These are phyloP conservation scores for Eragrostis nindensis DNA, from an alignment of 176 grass and related monocot genomes.

Conservation along the genomic window DNA sequence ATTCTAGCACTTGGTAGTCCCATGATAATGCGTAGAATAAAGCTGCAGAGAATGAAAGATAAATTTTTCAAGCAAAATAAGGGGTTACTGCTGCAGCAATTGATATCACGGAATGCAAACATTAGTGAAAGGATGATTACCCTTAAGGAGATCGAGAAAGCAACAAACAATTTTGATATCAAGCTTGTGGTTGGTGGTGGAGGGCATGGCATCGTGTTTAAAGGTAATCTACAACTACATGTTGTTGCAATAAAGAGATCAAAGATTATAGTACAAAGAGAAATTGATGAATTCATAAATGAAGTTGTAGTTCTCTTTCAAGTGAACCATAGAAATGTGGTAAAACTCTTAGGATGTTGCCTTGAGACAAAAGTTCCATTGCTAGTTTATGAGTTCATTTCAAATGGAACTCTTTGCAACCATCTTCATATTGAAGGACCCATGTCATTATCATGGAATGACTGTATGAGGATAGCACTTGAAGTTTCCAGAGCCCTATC, in stretches of 20 bases:
- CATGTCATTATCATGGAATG: constrained; percentile 41
- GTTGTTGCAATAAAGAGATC: constrained; percentile 71
- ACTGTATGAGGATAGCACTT: constrained; percentile 54
- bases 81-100: constrained; percentile 49
- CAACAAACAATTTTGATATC: constrained; percentile 49
- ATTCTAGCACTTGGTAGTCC: constrained; percentile 25
- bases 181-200: constrained; percentile 45
- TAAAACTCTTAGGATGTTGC: constrained; percentile 60
- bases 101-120: constrained; percentile 40
- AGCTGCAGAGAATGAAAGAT: neutral
- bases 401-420: constrained; percentile 55
- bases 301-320: constrained; percentile 57
- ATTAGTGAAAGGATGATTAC: constrained; percentile 59
- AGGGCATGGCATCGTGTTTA: constrained; percentile 56
- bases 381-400: constrained; percentile 64
- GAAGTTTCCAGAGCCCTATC: constrained; percentile 49
- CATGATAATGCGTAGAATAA: constrained; percentile 38
- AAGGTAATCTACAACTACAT: constrained; percentile 57
- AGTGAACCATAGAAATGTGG: constrained; percentile 58
- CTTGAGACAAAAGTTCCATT: constrained; percentile 56
- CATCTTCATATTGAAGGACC: constrained; percentile 42
- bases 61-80: constrained; percentile 52
- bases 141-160: constrained; percentile 51
- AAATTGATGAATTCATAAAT: constrained; percentile 65
- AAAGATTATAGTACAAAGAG: constrained; percentile 44